Evolutionary conservation across 2,329 filamentous ascomycete genomes (phyloP), one percentile per base, ranked within the genome.

Genomic region (Tolypocladium paradoxum): DNA sequence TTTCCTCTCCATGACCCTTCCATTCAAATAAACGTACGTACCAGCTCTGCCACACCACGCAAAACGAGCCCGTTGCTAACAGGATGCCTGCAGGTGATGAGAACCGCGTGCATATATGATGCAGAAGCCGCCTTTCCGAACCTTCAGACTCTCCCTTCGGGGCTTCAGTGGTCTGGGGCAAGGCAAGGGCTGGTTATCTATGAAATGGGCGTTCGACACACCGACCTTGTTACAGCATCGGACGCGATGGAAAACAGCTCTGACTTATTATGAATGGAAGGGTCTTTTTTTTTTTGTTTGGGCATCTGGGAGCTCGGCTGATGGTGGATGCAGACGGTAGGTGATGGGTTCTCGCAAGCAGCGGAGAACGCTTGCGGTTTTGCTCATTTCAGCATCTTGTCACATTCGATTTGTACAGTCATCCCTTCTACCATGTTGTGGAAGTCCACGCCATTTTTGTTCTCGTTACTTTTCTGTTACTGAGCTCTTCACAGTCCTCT

Each of bases 171-270:
- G 89, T 86, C 78, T 78, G 79, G 73, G 80, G 83, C 71, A 73
- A 76, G 73, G 77, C 72, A 73, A 46, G 76, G 75, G 73, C 53
- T 73, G 82, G 81, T 74, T 46, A 6, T 87, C 82, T 77, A 82
- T 99, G 93, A 97, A 84, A 90, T 90, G 81, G 85, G 93, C 90
- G 93, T 96, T 88, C 90, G 92, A 89, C 93, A 96, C 92, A 96
- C 79, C 70, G 80, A 84, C 87, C 92, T 96, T 97, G 90, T 96
- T 95, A 89, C 81, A 75, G 76, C 75, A 80, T 89, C 91, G 92
- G 84, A 96, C 92, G 93, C 91, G 83, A 89, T 86, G 80, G 87
- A 64, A 85, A 87, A 90, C 86, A 95, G 88, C 89, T 96, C 92
- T 97, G 92, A 97, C 71, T 72, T 73, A 72, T 76, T 53, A 64